Evolutionary conservation across 164 flowering plant genomes (phyloP).

Genomic region (Nelumbo lutea): DNA sequence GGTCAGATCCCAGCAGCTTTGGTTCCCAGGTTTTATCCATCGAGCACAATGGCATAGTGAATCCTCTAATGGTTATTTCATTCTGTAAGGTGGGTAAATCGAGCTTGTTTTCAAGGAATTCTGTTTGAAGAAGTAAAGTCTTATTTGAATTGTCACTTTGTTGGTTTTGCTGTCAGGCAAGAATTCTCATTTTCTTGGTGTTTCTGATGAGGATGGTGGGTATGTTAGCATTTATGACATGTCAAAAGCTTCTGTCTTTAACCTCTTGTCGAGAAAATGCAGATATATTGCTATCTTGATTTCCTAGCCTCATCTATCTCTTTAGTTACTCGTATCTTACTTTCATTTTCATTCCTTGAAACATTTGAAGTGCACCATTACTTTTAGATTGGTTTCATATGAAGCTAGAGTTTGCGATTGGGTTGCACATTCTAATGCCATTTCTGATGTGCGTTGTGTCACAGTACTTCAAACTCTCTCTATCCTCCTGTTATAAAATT

Average conservation of each 20-base stretch:
- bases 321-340: no score
- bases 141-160: neutral
- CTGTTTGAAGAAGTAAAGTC: neutral
- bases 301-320: no score
- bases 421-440: conserved; percentile 80
- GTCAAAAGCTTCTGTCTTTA: conserved; percentile 32
- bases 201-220: conserved; percentile 75
- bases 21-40: conserved; percentile 44
- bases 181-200: conserved; percentile 61
- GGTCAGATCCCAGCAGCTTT: conserved; percentile 22
- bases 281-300: conserved; percentile 28
- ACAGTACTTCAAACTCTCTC: conserved; percentile 44
- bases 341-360: neutral
- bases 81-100: conserved; percentile 59
- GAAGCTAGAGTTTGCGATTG: conserved; percentile 58
- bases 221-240: conserved; percentile 62
- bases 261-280: conserved; percentile 44
- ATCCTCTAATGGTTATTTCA: conserved; percentile 77
- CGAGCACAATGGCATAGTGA: conserved; percentile 40
- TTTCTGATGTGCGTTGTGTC: conserved; percentile 82
- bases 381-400: conserved; percentile 29
- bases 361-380: neutral
- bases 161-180: conserved; percentile 36
- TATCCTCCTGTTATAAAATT: neutral
- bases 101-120: neutral